Conservation (phyloP, 257 asterid species). For the Vinca minor region DNA sequence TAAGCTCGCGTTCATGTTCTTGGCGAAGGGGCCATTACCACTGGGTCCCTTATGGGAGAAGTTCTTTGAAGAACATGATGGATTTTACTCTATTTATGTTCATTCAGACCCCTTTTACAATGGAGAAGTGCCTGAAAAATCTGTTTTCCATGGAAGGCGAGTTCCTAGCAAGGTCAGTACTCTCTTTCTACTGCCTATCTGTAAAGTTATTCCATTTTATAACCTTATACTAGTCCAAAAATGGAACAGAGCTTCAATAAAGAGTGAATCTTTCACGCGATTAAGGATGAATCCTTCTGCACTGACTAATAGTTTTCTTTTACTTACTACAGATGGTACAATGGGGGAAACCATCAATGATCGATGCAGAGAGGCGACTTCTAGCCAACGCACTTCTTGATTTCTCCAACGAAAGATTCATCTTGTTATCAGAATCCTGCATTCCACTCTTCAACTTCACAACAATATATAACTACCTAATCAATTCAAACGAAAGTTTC, state of each 20-base stretch:
- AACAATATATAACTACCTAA: slow-evolving; percentile 12
- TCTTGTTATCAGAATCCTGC: slow-evolving; percentile 38
- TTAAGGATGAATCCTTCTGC: too few relatives aligned
- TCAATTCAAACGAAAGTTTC: slow-evolving; percentile 9
- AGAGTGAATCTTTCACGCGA: too few relatives aligned
- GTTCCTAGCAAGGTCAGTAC: slow-evolving; percentile 29
- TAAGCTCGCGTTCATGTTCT: slow-evolving; percentile 60
- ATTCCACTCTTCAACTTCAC: slow-evolving; percentile 23
- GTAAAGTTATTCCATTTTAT: neutral
- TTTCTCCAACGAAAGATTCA: slow-evolving; percentile 35
- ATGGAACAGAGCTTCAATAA: too few relatives aligned
- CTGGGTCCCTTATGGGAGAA: slow-evolving; percentile 62
- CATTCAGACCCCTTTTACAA: slow-evolving; percentile 50
- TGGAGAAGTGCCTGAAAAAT: slow-evolving; percentile 19
- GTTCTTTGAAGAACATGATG: slow-evolving; percentile 42
- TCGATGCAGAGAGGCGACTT: slow-evolving; percentile 47
- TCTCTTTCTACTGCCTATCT: neutral
- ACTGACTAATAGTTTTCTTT: neutral
- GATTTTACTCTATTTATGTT: slow-evolving; percentile 49
- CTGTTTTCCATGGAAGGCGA: slow-evolving; percentile 25
- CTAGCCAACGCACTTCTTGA: slow-evolving; percentile 48
- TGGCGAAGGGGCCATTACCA: slow-evolving; percentile 43
- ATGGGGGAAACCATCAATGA: slow-evolving; percentile 57
- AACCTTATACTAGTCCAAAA: too few relatives aligned
- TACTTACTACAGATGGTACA: slow-evolving; percentile 26